These are phyloP conservation scores for Cladosporium velox DNA, from an alignment of 2,329 filamentous ascomycete genomes.

Conservation along the genomic window DNA sequence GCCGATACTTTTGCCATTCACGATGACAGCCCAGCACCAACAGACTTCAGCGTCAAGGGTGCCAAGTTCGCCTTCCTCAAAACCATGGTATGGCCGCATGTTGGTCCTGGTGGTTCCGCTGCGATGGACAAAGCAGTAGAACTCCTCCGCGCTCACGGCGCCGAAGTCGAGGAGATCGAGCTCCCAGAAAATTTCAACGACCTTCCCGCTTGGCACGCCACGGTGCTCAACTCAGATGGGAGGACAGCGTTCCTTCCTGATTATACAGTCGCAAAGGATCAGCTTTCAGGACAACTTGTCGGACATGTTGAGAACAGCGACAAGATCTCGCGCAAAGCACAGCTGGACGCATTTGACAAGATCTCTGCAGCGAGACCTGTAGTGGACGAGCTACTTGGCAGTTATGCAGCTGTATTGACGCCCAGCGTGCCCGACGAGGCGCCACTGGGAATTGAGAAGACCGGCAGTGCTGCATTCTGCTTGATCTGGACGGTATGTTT, in stretches of 20 bases:
- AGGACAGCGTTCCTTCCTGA: slow-evolving; percentile 57
- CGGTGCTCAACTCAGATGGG: slow-evolving; percentile 56
- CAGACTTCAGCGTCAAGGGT: slow-evolving; percentile 41
- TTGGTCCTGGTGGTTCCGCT: slow-evolving; percentile 39
- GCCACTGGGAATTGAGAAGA: slow-evolving; percentile 55
- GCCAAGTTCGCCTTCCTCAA: slow-evolving; percentile 58
- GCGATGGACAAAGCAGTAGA: slow-evolving; percentile 41
- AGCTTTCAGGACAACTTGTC: slow-evolving; percentile 50
- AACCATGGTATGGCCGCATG: slow-evolving; percentile 54
- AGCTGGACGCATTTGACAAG: slow-evolving; percentile 58
- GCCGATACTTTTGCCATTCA: slow-evolving; percentile 55
- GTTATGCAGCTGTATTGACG: slow-evolving; percentile 58
- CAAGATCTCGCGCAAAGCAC: slow-evolving; percentile 47
- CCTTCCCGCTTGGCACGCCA: slow-evolving; percentile 55
- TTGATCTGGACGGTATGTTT: slow-evolving; percentile 46
- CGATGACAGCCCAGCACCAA: slow-evolving; percentile 48
- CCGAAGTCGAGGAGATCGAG: slow-evolving; percentile 57
- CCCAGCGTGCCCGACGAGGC: slow-evolving; percentile 64
- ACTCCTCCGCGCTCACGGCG: slow-evolving; percentile 50
- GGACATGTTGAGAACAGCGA: slow-evolving; percentile 55
- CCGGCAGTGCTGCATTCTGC: slow-evolving; percentile 58
- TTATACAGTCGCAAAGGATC: slow-evolving; percentile 51
- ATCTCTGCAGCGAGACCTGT: slow-evolving; percentile 56
- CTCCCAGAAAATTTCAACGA: slow-evolving; percentile 54
- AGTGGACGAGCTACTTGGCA: slow-evolving; percentile 54